These are phyloP conservation scores for Chlorophyllum brunneum DNA, from an alignment of 768 basidiomycete species.

Conservation along the genomic window DNA sequence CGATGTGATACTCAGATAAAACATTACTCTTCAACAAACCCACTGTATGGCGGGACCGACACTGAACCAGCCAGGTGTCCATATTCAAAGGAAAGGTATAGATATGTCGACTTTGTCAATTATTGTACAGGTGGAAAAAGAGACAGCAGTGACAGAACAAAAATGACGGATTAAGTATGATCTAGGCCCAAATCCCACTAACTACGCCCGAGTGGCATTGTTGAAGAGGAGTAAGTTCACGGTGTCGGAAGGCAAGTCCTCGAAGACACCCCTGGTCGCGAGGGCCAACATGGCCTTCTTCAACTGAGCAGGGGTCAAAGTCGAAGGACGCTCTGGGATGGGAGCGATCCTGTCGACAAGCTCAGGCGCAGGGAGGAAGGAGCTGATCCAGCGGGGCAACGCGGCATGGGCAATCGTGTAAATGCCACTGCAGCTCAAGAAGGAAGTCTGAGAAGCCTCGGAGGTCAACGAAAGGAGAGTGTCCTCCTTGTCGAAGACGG, in stretches of 20 bases:
- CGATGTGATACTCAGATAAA: no score
- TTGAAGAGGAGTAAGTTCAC: conserved; percentile 78
- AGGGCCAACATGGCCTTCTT: conserved; percentile 72
- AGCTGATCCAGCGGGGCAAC: conserved; percentile 55
- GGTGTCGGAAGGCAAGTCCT: conserved; percentile 47
- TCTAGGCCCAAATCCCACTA: not conserved
- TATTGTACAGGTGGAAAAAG: no score
- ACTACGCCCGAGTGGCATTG: conserved; percentile 51
- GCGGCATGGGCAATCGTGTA: conserved; percentile 53
- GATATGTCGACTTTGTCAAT: not conserved
- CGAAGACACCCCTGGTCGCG: conserved; percentile 47
- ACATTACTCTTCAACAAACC: no score
- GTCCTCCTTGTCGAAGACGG: conserved; percentile 35
- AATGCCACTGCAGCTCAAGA: conserved; percentile 26
- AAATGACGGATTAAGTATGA: no score
- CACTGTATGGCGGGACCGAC: no score
- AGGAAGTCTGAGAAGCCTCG: conserved; percentile 25
- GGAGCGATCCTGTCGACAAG: conserved; percentile 42
- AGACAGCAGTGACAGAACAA: no score
- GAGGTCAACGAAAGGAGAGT: conserved; percentile 31
- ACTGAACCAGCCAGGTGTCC: no score
- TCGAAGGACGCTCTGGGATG: conserved; percentile 33
- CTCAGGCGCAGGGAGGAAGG: conserved; percentile 51
- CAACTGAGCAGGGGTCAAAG: conserved; percentile 64
- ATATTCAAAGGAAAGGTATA: no score